Base-by-base conservation (phyloP, 805 yeast genomes). In the Deakozyma indianensis region DNA sequence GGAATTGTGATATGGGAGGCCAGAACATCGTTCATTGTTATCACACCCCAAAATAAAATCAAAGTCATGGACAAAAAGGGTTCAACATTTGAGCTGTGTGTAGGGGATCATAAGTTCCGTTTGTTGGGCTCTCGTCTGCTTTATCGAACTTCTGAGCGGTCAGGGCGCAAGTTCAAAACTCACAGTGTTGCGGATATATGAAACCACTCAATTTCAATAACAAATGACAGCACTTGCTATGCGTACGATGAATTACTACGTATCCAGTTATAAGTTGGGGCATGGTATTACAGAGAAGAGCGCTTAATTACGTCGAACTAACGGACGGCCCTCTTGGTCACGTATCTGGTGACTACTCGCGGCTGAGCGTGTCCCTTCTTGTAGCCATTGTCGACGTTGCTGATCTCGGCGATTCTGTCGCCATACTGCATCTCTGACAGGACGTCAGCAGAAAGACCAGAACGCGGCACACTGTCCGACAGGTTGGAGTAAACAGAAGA, bases 1-100 rank as follows among this genome's bases (percentile, higher is more conserved):
- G 96, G 96, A 0, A 82, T 87, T 3, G 83, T 87, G 1, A 64
- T 84, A 1, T 83, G 92, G 82, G 96, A 87, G 57, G 73, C 90
- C 5, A 86, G 82, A 58, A 76, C 77, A 51, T 72, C 74, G 48
- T 80, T 84, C 56, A 70, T 84, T 2, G 55, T 86, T 42, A 77
- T 78, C 11, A 71, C 78, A 1, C 72, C 72, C 2, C 56, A 72
- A 41, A 45, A 47, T 41, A 47, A 45, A 24, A 42, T 55, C 29
- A 71, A 76, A 52, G 63, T 80, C 49, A 59, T 88, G 15, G 79
- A 79, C 28, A 88, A 88, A 57, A 70, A 69, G 45, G 83, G 83
- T 2, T 67, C 85, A 0, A 60, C 77, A 3, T 85, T 88, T 61
- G 66, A 64, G 35, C 68, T 83, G 48, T 72, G 63, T 7, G 51